Conservation (phyloP, 2,329 filamentous ascomycete species). For the Alternaria triticina region DNA sequence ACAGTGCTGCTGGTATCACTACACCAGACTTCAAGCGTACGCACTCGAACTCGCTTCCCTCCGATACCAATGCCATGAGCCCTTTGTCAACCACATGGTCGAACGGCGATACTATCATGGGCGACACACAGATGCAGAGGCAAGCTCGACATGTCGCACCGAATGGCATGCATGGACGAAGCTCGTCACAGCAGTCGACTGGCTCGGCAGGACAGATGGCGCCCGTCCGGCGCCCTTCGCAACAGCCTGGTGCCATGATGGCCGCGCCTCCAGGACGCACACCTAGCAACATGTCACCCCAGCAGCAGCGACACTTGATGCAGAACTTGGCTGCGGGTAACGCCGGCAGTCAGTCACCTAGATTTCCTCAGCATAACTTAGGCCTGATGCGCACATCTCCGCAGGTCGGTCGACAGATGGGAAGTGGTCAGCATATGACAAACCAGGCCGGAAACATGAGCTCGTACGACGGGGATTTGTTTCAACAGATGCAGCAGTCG, state of each 20-base stretch:
- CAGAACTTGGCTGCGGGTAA: not conserved
- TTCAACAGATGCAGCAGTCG: not conserved
- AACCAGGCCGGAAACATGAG: not conserved
- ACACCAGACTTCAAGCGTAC: not conserved
- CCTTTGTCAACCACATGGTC: not conserved
- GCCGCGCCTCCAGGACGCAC: not conserved
- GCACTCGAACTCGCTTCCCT: not conserved
- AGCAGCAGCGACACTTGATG: not conserved
- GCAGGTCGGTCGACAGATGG: not conserved
- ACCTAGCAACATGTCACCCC: not conserved
- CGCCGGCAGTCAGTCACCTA: not conserved
- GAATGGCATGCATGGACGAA: not conserved
- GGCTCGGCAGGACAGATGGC: not conserved
- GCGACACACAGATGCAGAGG: not conserved
- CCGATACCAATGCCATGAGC: not conserved
- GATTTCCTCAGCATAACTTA: not conserved
- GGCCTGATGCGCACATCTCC: not conserved
- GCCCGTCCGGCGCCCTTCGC: not conserved
- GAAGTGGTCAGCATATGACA: not conserved
- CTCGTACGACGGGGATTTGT: not conserved
- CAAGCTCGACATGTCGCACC: not conserved
- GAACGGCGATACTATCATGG: not conserved
- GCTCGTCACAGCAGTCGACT: not conserved
- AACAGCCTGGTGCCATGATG: not conserved
- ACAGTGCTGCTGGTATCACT: not conserved